Evolutionary conservation across 768 basidiomycete genomes (phyloP), one percentile per base, ranked within the genome.

Genomic region (Rhodotorula kratochvilovae): DNA sequence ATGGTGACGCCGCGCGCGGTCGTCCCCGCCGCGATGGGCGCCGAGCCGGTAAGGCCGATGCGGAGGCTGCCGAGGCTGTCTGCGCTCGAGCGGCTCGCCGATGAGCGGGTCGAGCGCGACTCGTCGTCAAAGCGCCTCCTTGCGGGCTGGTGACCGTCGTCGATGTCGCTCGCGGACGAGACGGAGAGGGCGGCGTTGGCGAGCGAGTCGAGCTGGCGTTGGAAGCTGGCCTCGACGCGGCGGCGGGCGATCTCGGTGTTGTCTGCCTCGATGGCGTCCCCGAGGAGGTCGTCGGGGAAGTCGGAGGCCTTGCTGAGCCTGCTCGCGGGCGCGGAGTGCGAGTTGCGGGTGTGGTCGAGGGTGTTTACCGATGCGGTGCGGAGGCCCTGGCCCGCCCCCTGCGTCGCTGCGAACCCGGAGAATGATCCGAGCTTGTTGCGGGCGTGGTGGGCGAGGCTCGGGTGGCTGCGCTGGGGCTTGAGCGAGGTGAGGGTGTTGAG

Each of bases 211-310:
- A 73, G 66, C 50, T 66, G 50, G 43, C 68, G 60, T 36, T 69
- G 61, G 36, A 74, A 61, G n/a, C 36, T 35, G 31, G 71, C 69
- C 29, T 68, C 63, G 33, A 46, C 57, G 31, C 58, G 25, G 21
- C 65, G 63, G 16, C 73, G 62, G 35, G 65, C 48, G 15, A 70
- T 55, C 39, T 74, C 73, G 8, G 73, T 71, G 60, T 69, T 66
- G 67, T 74, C 73, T 11, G 61, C 35, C 8, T 68, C 39, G 48
- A 74, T 74, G n/a, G 63, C 42, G 35, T 35, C 35, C 10, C 13
- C 54, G 29, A 50, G 23, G 16, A 61, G 17, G 25, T 46, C 35
- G 11, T 61, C 51, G 56, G 56, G 48, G 15, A 60, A 50, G 46
- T 53, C 57, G 45, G 57, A 50, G 21, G 57, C 45, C 48, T 66